Evolutionary conservation across 352 stramenopile genomes (phyloP).

Genomic region (Aphanomyces astaci): DNA sequence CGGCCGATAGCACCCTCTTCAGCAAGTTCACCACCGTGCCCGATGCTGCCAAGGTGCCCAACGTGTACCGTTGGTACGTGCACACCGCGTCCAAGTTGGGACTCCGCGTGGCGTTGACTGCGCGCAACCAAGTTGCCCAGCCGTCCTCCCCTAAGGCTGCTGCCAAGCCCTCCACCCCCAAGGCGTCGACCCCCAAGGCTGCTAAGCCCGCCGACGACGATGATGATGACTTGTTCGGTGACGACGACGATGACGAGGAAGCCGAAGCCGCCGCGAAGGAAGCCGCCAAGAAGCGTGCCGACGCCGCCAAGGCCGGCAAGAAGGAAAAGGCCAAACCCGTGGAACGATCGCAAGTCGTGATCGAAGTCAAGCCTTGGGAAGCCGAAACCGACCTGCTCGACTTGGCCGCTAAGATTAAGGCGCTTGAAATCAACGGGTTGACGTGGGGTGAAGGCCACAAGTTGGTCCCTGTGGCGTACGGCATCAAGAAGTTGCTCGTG

Average conservation of each 20-base stretch:
- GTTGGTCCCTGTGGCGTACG: conserved; percentile 73
- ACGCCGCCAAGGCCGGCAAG: conserved; percentile 36
- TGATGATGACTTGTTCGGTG: conserved; percentile 42
- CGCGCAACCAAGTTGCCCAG: conserved; percentile 24
- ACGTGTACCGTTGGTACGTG: conserved; percentile 67
- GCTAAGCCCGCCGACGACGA: conserved; percentile 41
- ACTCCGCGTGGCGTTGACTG: conserved; percentile 36
- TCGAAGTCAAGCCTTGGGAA: conserved; percentile 71
- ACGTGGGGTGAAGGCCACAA: conserved; percentile 78
- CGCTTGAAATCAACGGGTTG: conserved; percentile 55
- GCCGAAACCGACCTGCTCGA: conserved; percentile 65
- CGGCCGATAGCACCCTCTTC: conserved; percentile 55
- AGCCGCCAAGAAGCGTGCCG: conserved; percentile 32
- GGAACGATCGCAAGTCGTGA: conserved; percentile 38
- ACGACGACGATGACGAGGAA: conserved; percentile 46
- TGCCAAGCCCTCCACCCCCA: conserved; percentile 13
- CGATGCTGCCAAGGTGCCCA: conserved; percentile 44
- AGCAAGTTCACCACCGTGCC: conserved; percentile 35
- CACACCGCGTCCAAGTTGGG: conserved; percentile 53
- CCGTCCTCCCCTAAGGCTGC: conserved; percentile 12
- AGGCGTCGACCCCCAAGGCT: conserved; percentile 5
- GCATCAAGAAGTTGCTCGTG: conserved; percentile 81
- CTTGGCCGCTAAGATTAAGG: conserved; percentile 68
- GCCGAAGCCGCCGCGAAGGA: conserved; percentile 38
- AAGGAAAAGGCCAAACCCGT: conserved; percentile 39